Percentiles rank a stretch among this genome's conserved stretches.
These are phyloP conservation scores for Picea sitchensis DNA, from an alignment of 75 land plant genomes.

Conservation along the genomic window DNA sequence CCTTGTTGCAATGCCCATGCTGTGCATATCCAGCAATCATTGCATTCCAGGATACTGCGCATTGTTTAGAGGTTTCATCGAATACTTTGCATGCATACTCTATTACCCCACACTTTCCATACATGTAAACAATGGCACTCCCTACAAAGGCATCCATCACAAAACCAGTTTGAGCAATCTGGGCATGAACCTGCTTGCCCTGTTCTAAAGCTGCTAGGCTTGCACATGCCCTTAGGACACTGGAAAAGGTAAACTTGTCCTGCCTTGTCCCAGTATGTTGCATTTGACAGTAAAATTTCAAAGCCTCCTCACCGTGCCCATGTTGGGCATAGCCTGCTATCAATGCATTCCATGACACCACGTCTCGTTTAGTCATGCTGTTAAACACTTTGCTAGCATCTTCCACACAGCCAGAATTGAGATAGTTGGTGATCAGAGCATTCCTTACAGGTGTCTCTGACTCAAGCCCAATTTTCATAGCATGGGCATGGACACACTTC, in stretches of 20 bases:
- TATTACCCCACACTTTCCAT: constrained; percentile 44
- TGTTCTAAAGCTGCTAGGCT: constrained; percentile 22
- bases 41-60: constrained; percentile 27
- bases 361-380: constrained; percentile 13
- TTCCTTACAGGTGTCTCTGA: constrained; percentile 33
- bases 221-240: constrained; percentile 32
- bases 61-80: constrained; percentile 1
- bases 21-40: constrained; percentile 57
- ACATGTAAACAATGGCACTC: constrained; percentile 49
- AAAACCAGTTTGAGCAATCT: constrained; percentile 23
- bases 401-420: constrained; percentile 13
- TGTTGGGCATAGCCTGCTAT: constrained; percentile 27
- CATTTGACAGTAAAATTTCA: constrained; percentile 21
- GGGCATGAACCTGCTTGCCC: constrained; percentile 41
- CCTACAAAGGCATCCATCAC: constrained; percentile 25
- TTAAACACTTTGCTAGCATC: constrained; percentile 29
- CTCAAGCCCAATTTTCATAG: constrained; percentile 32
- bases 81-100: constrained; percentile 33
- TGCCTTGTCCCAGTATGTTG: constrained; percentile 4
- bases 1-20: constrained; percentile 35
- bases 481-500: constrained; percentile 33
- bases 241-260: constrained; percentile 31
- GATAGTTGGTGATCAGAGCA: constrained; percentile 51
- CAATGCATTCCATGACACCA: constrained; percentile 38
- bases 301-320: constrained; percentile 13